These are phyloP conservation scores for Closterium sp. DNA, from an alignment of 139 green algal genomes.

Conservation along the genomic window DNA sequence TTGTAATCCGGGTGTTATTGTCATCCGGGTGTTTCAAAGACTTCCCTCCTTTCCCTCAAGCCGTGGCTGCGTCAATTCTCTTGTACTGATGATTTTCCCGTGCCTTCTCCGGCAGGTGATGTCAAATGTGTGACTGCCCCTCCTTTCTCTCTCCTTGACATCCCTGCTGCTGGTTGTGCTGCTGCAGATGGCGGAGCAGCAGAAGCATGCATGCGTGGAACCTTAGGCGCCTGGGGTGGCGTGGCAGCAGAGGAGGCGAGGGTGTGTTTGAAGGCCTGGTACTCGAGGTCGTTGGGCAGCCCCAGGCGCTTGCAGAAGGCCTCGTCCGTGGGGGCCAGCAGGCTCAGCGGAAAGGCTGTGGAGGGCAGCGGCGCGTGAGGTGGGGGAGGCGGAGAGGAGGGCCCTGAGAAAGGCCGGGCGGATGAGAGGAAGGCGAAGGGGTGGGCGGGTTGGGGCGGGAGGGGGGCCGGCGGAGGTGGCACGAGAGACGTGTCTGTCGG, in stretches of 20 bases:
- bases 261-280: not conserved
- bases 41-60: too few species aligned
- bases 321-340: conserved; percentile 14
- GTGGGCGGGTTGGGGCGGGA: not conserved
- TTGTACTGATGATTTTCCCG: too few species aligned
- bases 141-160: not conserved
- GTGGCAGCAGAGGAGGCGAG: not conserved
- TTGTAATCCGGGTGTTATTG: too few species aligned
- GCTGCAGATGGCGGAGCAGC: not conserved
- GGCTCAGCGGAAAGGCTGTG: conserved; percentile 12
- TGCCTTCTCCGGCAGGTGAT: too few species aligned
- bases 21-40: too few species aligned
- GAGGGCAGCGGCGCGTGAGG: not conserved
- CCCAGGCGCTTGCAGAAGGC: conserved; percentile 17
- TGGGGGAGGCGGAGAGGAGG: not conserved
- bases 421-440: not conserved
- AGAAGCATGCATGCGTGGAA: too few species aligned
- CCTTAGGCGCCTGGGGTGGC: not conserved
- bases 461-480: not conserved
- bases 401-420: too few species aligned
- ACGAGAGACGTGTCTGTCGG: not conserved
- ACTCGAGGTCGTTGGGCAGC: not conserved
- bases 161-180: not conserved
- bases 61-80: too few species aligned
- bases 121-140: not conserved